phyloP scores from a whole-genome alignment of 768 basidiomycete genomes.

The Astraeus odoratus region DNA sequence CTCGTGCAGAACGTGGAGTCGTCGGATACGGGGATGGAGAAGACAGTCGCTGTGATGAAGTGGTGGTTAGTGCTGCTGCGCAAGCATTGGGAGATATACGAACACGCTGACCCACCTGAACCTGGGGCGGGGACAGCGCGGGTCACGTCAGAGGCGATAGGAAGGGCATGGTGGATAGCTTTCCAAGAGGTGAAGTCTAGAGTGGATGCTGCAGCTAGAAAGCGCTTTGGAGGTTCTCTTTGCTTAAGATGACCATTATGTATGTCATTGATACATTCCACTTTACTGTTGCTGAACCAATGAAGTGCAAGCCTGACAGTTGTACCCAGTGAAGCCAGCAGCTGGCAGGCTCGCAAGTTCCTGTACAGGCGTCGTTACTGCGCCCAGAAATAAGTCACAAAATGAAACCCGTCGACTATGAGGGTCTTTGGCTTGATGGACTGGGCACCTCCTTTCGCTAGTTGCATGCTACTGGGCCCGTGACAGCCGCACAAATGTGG shows the following conservation, averaged over 20 bases:
- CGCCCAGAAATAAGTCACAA: too few relatives aligned
- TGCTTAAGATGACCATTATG: constrained; percentile 43
- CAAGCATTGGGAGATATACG: constrained; percentile 54
- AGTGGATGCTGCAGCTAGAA: constrained; percentile 59
- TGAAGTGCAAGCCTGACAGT: too few relatives aligned
- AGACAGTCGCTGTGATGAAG: constrained; percentile 61
- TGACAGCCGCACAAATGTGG: too few relatives aligned
- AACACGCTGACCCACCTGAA: constrained; percentile 32
- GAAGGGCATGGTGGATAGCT: constrained; percentile 75
- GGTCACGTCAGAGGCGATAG: constrained; percentile 38
- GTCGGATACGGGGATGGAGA: constrained; percentile 62
- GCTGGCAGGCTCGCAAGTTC: too few relatives aligned
- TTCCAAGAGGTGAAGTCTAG: constrained; percentile 62
- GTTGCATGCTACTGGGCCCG: too few relatives aligned
- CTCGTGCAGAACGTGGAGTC: constrained; percentile 63
- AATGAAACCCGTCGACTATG: too few relatives aligned
- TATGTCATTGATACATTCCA: too few relatives aligned
- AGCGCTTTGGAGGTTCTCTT: constrained; percentile 67
- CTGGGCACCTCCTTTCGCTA: too few relatives aligned
- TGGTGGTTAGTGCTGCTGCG: constrained; percentile 78
- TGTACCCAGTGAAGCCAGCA: too few relatives aligned
- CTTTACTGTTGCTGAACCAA: too few relatives aligned
- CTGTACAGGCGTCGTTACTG: too few relatives aligned
- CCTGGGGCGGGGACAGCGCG: constrained; percentile 25
- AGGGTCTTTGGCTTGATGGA: too few relatives aligned